These are phyloP conservation scores for Nigrograna mackinnonii DNA, from an alignment of 2,329 filamentous ascomycete genomes.

Conservation along the genomic window DNA sequence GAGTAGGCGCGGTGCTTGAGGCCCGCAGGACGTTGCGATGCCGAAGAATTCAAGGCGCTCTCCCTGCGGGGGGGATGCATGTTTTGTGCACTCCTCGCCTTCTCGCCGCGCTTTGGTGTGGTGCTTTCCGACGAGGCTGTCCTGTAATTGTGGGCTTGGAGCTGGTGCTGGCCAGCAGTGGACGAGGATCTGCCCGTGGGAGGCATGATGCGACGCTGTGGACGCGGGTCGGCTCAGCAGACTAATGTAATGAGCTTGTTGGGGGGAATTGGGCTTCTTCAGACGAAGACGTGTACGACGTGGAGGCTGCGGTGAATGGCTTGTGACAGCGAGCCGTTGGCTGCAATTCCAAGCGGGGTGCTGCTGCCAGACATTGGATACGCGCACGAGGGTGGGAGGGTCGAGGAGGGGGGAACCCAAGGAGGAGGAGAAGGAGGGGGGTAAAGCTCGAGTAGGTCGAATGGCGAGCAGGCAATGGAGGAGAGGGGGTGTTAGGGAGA, in stretches of 20 bases:
- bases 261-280: constrained; percentile 8
- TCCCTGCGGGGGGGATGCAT: constrained; percentile 23
- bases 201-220: constrained; percentile 10
- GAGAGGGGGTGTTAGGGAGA: neutral
- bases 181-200: constrained; percentile 10
- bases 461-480: neutral
- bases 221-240: neutral
- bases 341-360: constrained; percentile 24
- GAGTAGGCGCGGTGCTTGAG: constrained; percentile 42
- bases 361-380: constrained; percentile 25
- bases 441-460: neutral
- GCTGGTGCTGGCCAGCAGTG: constrained; percentile 10
- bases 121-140: constrained; percentile 10
- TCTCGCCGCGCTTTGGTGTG: constrained; percentile 24
- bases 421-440: neutral
- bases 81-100: constrained; percentile 28
- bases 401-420: constrained; percentile 2
- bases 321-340: constrained; percentile 22
- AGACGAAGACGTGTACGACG: constrained; percentile 20
- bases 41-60: constrained; percentile 17
- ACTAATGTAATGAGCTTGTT: no score
- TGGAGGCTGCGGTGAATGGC: constrained; percentile 16
- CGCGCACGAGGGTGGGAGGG: constrained; percentile 2
- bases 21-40: constrained; percentile 26
- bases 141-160: constrained; percentile 3